Conservation (phyloP, 1,139 yeast genomes). For the Groenewaldozyma auringiensis region DNA sequence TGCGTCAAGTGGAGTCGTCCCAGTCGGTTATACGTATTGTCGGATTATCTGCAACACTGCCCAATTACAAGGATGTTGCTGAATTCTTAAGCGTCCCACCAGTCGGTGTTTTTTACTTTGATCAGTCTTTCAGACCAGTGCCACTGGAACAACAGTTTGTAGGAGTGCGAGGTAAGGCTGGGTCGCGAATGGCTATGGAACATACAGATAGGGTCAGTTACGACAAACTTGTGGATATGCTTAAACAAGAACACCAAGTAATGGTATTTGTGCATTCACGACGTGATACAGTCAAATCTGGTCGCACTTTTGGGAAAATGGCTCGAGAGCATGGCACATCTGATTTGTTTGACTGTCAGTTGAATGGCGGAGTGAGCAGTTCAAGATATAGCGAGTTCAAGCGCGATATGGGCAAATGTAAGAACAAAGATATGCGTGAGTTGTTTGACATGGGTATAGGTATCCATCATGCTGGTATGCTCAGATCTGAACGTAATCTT, state of each 20-base stretch:
- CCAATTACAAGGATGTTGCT: constrained; percentile 90
- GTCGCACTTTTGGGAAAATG: constrained; percentile 61
- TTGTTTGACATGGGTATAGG: constrained; percentile 81
- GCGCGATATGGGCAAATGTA: constrained; percentile 65
- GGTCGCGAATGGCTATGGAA: constrained; percentile 62
- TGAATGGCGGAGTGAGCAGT: constrained; percentile 28
- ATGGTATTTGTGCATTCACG: constrained; percentile 97
- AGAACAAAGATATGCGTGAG: constrained; percentile 75
- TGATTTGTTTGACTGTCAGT: constrained; percentile 54
- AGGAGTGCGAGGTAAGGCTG: constrained; percentile 85
- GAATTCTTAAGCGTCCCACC: constrained; percentile 90
- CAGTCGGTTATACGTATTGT: constrained; percentile 92
- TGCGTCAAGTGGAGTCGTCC: constrained; percentile 87
- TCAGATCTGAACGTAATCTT: constrained; percentile 80
- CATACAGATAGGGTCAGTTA: constrained; percentile 72
- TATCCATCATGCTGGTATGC: constrained; percentile 96
- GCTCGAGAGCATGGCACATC: constrained; percentile 53
- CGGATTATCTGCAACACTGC: constrained; percentile 95
- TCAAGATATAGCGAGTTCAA: constrained; percentile 39
- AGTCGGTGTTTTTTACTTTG: constrained; percentile 90
- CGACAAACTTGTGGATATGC: constrained; percentile 62
- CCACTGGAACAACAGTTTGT: constrained; percentile 83
- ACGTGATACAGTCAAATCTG: constrained; percentile 83
- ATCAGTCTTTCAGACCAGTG: constrained; percentile 87
- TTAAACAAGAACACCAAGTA: constrained; percentile 72